Evolutionary conservation across 78 protist genomes (phyloP).

Genomic region (Dictyostelium capitatum): DNA sequence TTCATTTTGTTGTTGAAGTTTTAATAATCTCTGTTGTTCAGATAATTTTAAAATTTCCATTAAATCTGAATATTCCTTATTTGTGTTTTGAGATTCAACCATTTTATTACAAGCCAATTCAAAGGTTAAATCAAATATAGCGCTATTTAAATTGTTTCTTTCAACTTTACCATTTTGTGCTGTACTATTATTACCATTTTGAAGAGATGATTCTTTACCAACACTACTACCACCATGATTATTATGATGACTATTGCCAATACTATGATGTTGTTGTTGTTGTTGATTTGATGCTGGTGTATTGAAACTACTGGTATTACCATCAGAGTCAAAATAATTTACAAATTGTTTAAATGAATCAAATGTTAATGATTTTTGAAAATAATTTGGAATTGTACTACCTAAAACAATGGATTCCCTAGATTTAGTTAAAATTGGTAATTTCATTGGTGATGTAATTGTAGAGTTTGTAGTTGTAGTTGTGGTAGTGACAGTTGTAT

Average conservation of each 20-base stretch:
- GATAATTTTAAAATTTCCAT: conserved; percentile 10
- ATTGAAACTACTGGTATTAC: background rate
- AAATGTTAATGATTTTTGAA: conserved; percentile 43
- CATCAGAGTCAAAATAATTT: background rate
- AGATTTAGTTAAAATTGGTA: background rate
- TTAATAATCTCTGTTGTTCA: conserved; percentile 12
- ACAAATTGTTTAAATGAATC: conserved; percentile 71
- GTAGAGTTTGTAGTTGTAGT: background rate
- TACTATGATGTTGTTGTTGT: background rate
- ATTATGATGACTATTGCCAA: background rate
- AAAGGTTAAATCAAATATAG: conserved; percentile 4
- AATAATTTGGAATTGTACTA: background rate
- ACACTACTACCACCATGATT: background rate
- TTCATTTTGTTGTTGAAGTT: background rate
- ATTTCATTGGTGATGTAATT: conserved; percentile 27
- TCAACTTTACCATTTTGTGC: background rate
- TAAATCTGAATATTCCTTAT: conserved; percentile 18
- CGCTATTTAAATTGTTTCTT: background rate
- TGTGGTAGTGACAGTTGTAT: background rate
- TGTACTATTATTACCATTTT: background rate
- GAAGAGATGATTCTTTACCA: background rate
- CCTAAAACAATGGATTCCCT: background rate
- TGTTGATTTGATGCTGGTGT: background rate
- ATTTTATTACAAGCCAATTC: background rate
- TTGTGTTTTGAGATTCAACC: background rate